phyloP scores from a whole-genome alignment of 164 flowering plant species.

The Chloranthus sessilifolius region DNA sequence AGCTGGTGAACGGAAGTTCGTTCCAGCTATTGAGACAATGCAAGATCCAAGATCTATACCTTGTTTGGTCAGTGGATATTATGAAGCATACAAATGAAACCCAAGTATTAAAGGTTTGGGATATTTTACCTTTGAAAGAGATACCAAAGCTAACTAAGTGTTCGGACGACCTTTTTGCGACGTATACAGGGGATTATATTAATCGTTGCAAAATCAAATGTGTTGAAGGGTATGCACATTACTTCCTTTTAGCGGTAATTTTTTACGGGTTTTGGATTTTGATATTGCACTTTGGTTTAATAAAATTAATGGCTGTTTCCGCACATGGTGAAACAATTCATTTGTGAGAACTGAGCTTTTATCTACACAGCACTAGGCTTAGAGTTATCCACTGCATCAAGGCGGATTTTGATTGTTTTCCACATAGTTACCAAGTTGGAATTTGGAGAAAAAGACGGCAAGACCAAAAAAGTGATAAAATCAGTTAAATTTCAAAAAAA shows the following conservation, averaged over 20 bases:
- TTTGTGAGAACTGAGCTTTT: no score
- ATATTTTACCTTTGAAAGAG: slow-evolving; percentile 50
- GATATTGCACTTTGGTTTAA: not conserved
- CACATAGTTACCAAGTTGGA: no score
- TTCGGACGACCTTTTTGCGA: not conserved
- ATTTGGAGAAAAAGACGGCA: no score
- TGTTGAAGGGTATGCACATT: slow-evolving; percentile 43
- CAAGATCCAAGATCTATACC: slow-evolving; percentile 17
- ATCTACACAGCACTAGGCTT: no score
- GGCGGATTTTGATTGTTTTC: not conserved
- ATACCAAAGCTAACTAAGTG: slow-evolving; percentile 36
- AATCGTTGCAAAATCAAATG: slow-evolving; percentile 42
- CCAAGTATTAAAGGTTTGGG: slow-evolving; percentile 57
- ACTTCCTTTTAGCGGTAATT: not conserved
- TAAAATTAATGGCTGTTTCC: no score
- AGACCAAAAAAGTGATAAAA: no score
- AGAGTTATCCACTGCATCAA: not conserved
- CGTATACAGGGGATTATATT: slow-evolving; percentile 23
- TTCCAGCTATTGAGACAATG: slow-evolving; percentile 20
- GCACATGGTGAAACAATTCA: no score
- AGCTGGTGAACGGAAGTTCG: slow-evolving; percentile 8
- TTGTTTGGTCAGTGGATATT: slow-evolving; percentile 36
- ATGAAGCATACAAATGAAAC: slow-evolving; percentile 8
- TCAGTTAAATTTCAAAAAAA: no score
- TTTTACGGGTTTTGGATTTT: not conserved